phyloP scores from a whole-genome alignment of 768 basidiomycete genomes.

The Kwoniella pini region DNA sequence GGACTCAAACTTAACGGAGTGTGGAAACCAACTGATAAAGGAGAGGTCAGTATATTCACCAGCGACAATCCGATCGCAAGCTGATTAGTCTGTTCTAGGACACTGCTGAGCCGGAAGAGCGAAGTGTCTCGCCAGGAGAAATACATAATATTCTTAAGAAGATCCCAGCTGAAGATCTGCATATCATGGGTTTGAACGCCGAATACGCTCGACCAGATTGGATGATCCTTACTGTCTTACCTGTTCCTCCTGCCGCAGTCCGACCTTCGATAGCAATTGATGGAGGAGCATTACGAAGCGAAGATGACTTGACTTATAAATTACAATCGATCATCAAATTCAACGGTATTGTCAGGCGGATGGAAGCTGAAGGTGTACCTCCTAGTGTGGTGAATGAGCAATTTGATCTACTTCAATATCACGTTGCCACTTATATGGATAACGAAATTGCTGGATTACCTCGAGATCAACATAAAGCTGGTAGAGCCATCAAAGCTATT shows the following conservation, averaged over 20 bases:
- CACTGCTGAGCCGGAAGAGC: conserved; percentile 52
- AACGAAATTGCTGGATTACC: conserved; percentile 98
- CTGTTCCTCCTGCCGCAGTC: conserved; percentile 96
- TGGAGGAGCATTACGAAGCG: conserved; percentile 92
- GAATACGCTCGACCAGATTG: conserved; percentile 97
- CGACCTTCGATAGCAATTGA: conserved; percentile 97
- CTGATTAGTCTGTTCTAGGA: conserved; percentile 37
- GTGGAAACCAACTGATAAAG: conserved; percentile 86
- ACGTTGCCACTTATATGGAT: conserved; percentile 99
- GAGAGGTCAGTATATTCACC: conserved; percentile 59
- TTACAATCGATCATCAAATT: conserved; percentile 95
- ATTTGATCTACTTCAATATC: conserved; percentile 95
- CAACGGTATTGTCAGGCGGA: conserved; percentile 83
- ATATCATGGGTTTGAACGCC: conserved; percentile 85
- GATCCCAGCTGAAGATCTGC: conserved; percentile 84
- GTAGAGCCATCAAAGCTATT: conserved; percentile 96
- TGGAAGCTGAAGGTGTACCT: conserved; percentile 95
- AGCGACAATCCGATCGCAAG: neutral
- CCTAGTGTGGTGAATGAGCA: conserved; percentile 94
- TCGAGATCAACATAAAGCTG: conserved; percentile 94
- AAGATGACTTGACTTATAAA: conserved; percentile 98
- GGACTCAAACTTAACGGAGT: conserved; percentile 91
- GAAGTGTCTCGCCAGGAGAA: conserved; percentile 74
- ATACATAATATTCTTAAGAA: conserved; percentile 95
- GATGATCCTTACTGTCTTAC: conserved; percentile 99